Conservation (phyloP, 306 rosid species). For the Pyrus betulifolia region DNA sequence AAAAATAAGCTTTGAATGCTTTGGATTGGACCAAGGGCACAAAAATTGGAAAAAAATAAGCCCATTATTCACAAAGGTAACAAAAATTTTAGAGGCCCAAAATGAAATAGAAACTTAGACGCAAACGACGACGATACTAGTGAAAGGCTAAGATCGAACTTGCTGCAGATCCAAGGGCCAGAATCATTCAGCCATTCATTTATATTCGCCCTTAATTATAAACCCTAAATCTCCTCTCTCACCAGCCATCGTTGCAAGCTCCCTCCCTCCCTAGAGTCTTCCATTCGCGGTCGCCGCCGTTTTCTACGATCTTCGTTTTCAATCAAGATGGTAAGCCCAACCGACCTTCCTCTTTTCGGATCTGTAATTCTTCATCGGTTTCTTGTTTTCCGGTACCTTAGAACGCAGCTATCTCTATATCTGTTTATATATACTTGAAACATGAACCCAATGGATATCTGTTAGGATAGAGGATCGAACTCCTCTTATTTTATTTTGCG, state of each 20-base stretch:
- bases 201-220: background rate
- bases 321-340: conserved; percentile 9
- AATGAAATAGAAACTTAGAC: background rate
- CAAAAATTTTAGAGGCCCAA: background rate
- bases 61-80: background rate
- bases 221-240: background rate
- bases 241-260: background rate
- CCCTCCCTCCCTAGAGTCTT: background rate
- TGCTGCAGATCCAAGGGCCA: background rate
- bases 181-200: background rate
- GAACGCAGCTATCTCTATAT: background rate
- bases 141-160: background rate
- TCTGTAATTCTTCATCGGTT: background rate
- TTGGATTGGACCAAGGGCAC: no score
- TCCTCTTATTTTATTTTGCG: no score
- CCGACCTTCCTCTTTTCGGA: background rate
- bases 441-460: background rate
- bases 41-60: no score
- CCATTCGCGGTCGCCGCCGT: background rate
- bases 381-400: background rate
- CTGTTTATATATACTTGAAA: background rate
- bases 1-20: no score
- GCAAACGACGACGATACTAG: background rate
- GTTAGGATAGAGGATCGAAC: background rate
- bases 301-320: background rate